Evolutionary conservation across 2,329 filamentous ascomycete species (phyloP), one percentile per base, ranked within the genome.

Genomic region (Claviceps sp.): DNA sequence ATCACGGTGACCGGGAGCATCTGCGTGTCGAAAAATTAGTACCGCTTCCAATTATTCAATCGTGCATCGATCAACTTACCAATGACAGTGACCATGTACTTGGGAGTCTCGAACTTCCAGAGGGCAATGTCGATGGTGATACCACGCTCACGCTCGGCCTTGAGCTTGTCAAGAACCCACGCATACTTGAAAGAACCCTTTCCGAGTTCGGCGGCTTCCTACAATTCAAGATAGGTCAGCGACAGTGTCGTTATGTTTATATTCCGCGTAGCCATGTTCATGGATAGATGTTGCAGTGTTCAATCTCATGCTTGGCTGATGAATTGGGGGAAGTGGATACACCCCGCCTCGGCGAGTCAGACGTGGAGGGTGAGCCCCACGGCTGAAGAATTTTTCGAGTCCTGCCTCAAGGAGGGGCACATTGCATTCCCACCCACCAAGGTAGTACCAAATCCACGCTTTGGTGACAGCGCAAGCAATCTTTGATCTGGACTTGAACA

Each of bases 101-200:
- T 94, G 70, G 87, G 84, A 68, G 93, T 97, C 82, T 97, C 89
- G 84, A 97, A 97, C 87, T 97, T 97, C 93, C 93, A 97, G 76
- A 97, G 90, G 67, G 93, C 93, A 73, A 97, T 97, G 77, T 97
- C 93, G 72, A 98, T 84, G 78, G 93, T 98, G 89, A 98, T 98
- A 95, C 93, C 93, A 89, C 93, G 93, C 84, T 97, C 93, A 49
- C 93, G 78, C 71, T 98, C 93, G 52, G 98, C 93, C 65, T 98
- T 93, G 71, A 98, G 87, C 81, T 98, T 98, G 89, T 98, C 93
- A 74, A 98, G 84, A 75, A 98, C 93, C 93, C 93, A 97, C 67
- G 91, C 93, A 78, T 98, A 98, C 85, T 98, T 98, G 91, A 98
- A 98, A 73, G 91, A 97, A 81, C 93, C 93, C 87, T 98, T 98